A percentile compares a stretch with the other conserved stretches of the same genome.
phyloP scores from a whole-genome alignment of 163 green algal genomes.

The Chlamydomonas reinhardtii region DNA sequence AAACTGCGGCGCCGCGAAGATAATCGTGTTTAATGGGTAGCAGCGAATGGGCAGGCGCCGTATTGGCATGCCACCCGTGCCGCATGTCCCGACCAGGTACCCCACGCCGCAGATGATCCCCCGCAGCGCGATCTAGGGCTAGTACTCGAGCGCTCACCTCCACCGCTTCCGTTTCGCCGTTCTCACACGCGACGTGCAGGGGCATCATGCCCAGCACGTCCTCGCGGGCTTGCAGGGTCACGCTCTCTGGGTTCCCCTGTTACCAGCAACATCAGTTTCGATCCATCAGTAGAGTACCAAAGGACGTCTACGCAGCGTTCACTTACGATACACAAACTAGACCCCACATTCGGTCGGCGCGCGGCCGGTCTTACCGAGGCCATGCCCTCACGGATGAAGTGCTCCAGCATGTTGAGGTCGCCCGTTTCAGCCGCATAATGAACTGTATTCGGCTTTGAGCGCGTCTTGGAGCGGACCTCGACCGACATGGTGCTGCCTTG shows the following conservation, averaged over 20 bases:
- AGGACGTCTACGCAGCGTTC: no score
- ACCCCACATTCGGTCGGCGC: no score
- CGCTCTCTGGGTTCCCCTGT: constrained; percentile 42
- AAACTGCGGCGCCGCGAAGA: constrained; percentile 59
- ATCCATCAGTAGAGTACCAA: no score
- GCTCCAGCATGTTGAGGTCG: constrained; percentile 44
- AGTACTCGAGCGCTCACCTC: constrained; percentile 13
- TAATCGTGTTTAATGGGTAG: no score
- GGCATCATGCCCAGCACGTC: constrained; percentile 62
- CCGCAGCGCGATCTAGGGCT: no score
- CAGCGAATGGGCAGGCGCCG: no score
- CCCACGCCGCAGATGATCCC: no score
- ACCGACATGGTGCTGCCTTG: constrained; percentile 8
- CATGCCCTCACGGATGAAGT: constrained; percentile 49
- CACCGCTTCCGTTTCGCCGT: constrained; percentile 47
- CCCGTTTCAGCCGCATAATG: constrained; percentile 48
- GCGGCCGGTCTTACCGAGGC: not conserved
- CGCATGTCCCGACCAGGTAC: no score
- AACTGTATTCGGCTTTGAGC: constrained; percentile 45
- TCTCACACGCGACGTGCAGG: constrained; percentile 56
- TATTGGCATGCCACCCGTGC: no score
- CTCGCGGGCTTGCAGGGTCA: constrained; percentile 53
- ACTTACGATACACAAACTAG: no score
- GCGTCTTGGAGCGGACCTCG: constrained; percentile 34
- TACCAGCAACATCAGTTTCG: no score